Evolutionary conservation across 306 rosid genomes (phyloP).

Genomic region (Biancaea sappan): DNA sequence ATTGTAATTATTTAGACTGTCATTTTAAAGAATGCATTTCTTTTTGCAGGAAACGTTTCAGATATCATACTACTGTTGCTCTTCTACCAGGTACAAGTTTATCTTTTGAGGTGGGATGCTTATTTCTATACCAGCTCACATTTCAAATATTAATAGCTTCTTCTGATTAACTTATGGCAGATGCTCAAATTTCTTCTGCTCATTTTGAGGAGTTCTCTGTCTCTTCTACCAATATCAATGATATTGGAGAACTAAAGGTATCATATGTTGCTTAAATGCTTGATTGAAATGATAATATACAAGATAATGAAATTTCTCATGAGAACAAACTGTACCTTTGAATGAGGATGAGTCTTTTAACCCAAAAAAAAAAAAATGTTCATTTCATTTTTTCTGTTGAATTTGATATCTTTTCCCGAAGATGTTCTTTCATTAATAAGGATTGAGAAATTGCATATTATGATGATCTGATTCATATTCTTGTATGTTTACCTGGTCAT

Average conservation of each 20-base stretch:
- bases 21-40: conserved; percentile 23
- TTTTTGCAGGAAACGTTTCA: conserved; percentile 48
- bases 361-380: background rate
- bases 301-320: conserved; percentile 13
- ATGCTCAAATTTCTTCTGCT: conserved; percentile 49
- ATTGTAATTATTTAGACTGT: conserved; percentile 5
- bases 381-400: background rate
- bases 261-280: conserved; percentile 5
- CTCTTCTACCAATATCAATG: conserved; percentile 38
- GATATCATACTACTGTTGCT: conserved; percentile 43
- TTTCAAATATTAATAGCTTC: conserved; percentile 2
- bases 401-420: background rate
- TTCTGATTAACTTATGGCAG: conserved; percentile 36
- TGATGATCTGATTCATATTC: background rate
- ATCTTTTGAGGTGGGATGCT: background rate
- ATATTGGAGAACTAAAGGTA: conserved; percentile 68
- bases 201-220: conserved; percentile 63
- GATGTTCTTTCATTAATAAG: background rate
- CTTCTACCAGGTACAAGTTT: conserved; percentile 60
- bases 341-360: conserved; percentile 15
- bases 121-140: background rate
- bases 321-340: conserved; percentile 20
- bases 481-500: background rate
- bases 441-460: background rate
- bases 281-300: conserved; percentile 2